Conservation (phyloP, 805 yeast species). For the Hanseniaspora taiwanica region DNA sequence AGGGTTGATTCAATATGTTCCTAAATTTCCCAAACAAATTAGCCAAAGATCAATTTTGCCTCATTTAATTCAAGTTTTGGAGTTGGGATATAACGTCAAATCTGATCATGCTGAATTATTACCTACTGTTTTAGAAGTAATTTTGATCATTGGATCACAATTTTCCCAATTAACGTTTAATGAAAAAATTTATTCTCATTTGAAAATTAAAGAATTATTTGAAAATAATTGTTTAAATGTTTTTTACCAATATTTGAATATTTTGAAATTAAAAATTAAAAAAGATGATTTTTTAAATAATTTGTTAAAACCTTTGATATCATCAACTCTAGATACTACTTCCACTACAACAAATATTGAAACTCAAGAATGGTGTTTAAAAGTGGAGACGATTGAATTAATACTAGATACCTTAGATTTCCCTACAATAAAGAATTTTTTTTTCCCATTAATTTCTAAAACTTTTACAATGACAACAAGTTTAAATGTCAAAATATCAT, state of each 20-base stretch:
- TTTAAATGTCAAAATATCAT: conserved; percentile 58
- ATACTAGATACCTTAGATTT: conserved; percentile 43
- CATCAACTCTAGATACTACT: conserved; percentile 12
- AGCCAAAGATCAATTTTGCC: conserved; percentile 65
- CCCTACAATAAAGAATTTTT: conserved; percentile 54
- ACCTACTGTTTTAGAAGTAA: conserved; percentile 36
- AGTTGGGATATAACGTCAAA: conserved; percentile 21
- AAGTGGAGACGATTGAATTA: conserved; percentile 22
- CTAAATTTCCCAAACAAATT: conserved; percentile 44
- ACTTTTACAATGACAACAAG: conserved; percentile 79
- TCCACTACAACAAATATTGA: conserved; percentile 6
- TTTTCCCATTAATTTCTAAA: conserved; percentile 60
- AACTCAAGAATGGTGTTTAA: conserved; percentile 43
- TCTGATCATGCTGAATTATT: conserved; percentile 23
- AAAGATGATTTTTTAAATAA: conserved; percentile 34
- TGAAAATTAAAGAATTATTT: conserved; percentile 8
- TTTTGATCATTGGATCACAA: conserved; percentile 48
- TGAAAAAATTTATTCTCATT: conserved; percentile 45
- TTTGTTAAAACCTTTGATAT: conserved; percentile 19
- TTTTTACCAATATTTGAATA: conserved; percentile 34
- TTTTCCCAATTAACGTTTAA: conserved; percentile 69
- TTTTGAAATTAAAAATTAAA: conserved; percentile 36
- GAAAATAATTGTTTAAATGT: conserved; percentile 19
- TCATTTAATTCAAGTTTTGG: conserved; percentile 39
- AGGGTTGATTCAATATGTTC: conserved; percentile 41